Evolutionary conservation across 176 grass and related monocot genomes (phyloP).

Genomic region (Zoysia japonica): DNA sequence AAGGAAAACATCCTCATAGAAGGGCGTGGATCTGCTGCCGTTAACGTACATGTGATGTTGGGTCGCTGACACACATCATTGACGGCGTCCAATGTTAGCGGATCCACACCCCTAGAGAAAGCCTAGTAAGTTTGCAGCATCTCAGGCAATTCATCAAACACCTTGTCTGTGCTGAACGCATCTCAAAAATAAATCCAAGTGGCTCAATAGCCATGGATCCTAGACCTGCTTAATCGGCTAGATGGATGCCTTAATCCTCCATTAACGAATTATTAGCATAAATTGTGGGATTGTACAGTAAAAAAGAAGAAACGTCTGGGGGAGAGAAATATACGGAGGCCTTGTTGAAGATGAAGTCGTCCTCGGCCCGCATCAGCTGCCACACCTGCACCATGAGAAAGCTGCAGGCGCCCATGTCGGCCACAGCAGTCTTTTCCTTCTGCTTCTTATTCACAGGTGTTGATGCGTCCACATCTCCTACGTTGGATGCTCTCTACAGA

Average conservation of each 20-base stretch:
- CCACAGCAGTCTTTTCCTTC: conserved; percentile 13
- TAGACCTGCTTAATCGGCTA: background rate
- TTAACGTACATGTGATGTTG: too few species aligned
- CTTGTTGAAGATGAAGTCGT: conserved; percentile 85
- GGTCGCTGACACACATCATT: too few species aligned
- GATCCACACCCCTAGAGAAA: background rate
- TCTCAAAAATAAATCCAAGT: background rate
- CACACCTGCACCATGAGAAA: conserved; percentile 66
- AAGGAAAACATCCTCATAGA: too few species aligned
- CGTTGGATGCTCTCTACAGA: conserved; percentile 14
- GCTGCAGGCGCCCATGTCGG: conserved; percentile 33
- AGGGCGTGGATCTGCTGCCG: too few species aligned
- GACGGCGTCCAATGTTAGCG: too few species aligned
- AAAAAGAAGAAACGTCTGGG: background rate
- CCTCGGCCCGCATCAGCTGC: conserved; percentile 68
- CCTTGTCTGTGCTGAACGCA: background rate
- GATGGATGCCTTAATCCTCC: background rate
- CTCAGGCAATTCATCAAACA: conserved; percentile 7
- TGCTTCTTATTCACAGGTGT: conserved; percentile 44
- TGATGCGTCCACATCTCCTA: background rate
- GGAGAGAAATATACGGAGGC: conserved; percentile 52
- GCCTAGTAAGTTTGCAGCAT: background rate
- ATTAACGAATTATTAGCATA: conserved; percentile 7
- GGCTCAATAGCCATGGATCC: background rate
- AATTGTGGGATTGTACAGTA: background rate